A percentile compares a stretch with the other conserved stretches of the same genome.
Evolutionary conservation across 768 basidiomycete genomes (phyloP).

Genomic region (Boletus pseudopeckii): DNA sequence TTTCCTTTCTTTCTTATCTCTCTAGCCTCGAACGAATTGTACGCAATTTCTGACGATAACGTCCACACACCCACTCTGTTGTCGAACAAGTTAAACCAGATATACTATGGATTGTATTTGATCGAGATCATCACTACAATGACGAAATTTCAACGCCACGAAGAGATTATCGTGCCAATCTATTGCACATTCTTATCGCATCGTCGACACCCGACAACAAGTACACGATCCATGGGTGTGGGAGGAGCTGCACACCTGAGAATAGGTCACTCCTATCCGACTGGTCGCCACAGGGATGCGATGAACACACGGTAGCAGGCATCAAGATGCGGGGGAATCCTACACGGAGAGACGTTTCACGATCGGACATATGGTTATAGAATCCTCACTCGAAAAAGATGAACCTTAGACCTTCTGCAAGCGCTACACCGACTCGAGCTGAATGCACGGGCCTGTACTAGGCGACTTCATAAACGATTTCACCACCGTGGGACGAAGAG

Average conservation of each 20-base stretch:
- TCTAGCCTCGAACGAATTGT: not conserved
- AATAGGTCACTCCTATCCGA: not conserved
- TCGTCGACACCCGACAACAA: not conserved
- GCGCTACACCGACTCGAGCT: not conserved
- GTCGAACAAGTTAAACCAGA: not conserved
- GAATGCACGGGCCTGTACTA: not conserved
- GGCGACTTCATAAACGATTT: too few relatives aligned
- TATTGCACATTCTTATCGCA: not conserved
- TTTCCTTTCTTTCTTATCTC: not conserved
- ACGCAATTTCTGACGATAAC: not conserved
- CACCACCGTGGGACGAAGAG: too few relatives aligned
- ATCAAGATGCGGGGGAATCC: not conserved
- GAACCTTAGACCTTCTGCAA: not conserved
- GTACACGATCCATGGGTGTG: not conserved
- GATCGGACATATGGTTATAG: not conserved
- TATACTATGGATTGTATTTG: not conserved
- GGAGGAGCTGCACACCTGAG: not conserved
- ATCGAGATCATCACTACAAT: not conserved
- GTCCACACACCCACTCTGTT: not conserved
- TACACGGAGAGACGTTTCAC: slow-evolving; percentile 3
- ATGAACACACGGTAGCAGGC: not conserved
- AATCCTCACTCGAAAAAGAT: too few relatives aligned
- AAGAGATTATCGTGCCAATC: not conserved
- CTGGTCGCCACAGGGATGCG: not conserved
- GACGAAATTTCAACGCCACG: not conserved